A percentile compares a stretch with the other conserved stretches of the same genome.
Evolutionary conservation across 352 stramenopile species (phyloP).

Genomic region (Globisporangium okanoganense): DNA sequence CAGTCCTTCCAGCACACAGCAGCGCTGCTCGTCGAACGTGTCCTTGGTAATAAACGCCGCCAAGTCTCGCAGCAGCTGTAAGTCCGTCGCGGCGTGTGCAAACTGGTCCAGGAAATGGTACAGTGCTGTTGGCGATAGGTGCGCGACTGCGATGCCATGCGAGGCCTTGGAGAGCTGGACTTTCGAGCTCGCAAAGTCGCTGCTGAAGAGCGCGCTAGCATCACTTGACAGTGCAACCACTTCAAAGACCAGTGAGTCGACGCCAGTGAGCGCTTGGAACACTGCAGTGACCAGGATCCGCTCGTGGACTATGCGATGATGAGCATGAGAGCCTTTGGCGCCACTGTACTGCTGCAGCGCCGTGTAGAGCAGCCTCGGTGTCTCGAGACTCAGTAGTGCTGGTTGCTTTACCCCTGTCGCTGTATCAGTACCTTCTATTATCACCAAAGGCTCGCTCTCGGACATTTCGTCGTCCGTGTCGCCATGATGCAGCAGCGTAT

Average conservation of each 20-base stretch:
- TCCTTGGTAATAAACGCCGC: not conserved
- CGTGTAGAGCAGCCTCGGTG: not conserved
- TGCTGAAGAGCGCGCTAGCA: constrained; percentile 24
- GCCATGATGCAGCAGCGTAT: not conserved
- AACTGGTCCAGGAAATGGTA: constrained; percentile 29
- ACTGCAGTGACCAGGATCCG: constrained; percentile 38
- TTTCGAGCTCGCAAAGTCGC: constrained; percentile 25
- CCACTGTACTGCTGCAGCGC: not conserved
- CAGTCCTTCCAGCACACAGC: constrained; percentile 41
- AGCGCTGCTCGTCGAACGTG: constrained; percentile 19
- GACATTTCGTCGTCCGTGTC: constrained; percentile 9
- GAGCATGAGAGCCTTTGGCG: not conserved
- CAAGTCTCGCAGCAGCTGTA: constrained; percentile 53
- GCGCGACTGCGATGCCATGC: constrained; percentile 27
- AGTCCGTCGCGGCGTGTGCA: constrained; percentile 28
- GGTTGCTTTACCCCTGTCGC: not conserved
- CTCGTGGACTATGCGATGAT: constrained; percentile 42
- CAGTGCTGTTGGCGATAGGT: constrained; percentile 49
- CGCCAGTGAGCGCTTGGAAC: constrained; percentile 54
- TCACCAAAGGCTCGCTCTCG: constrained; percentile 1
- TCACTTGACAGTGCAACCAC: constrained; percentile 10
- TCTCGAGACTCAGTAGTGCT: constrained; percentile 11
- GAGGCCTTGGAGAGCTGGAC: constrained; percentile 25
- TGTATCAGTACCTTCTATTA: not conserved
- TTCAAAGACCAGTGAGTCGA: constrained; percentile 54